A percentile compares a stretch with the other conserved stretches of the same genome.
Conservation (phyloP, 192 early-diverging fungal species). For the Mortierella alpina region DNA sequence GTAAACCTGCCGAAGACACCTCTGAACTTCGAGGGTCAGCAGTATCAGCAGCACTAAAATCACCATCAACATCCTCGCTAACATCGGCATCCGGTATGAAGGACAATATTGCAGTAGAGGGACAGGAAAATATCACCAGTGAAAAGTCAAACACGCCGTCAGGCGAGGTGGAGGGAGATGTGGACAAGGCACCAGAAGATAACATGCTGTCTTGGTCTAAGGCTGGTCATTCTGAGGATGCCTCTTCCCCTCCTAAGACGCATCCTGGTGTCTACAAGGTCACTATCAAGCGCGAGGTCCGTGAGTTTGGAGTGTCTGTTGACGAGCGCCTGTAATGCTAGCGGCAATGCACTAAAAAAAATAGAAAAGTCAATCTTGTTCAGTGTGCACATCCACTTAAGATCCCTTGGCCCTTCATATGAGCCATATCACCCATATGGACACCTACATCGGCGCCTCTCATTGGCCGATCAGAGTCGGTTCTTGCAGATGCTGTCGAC, state of each 20-base stretch:
- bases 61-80: no score
- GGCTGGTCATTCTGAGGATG: neutral
- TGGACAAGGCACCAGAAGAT: neutral
- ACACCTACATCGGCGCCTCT: no score
- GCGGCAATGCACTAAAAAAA: neutral
- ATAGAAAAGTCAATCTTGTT: neutral
- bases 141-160: no score
- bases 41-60: no score
- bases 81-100: no score
- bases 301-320: constrained; percentile 39
- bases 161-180: neutral
- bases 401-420: no score
- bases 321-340: constrained; percentile 16
- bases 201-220: neutral
- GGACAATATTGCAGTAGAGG: no score
- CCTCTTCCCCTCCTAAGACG: constrained; percentile 5
- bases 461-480: no score
- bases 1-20: neutral
- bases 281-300: constrained; percentile 34
- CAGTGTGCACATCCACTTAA: neutral
- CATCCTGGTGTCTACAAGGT: constrained; percentile 29
- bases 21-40: neutral
- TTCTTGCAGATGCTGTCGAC: no score
- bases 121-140: no score
- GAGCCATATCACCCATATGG: no score